Evolutionary conservation across 2,329 filamentous ascomycete species (phyloP).

Genomic region (Paecilomyces variotii): DNA sequence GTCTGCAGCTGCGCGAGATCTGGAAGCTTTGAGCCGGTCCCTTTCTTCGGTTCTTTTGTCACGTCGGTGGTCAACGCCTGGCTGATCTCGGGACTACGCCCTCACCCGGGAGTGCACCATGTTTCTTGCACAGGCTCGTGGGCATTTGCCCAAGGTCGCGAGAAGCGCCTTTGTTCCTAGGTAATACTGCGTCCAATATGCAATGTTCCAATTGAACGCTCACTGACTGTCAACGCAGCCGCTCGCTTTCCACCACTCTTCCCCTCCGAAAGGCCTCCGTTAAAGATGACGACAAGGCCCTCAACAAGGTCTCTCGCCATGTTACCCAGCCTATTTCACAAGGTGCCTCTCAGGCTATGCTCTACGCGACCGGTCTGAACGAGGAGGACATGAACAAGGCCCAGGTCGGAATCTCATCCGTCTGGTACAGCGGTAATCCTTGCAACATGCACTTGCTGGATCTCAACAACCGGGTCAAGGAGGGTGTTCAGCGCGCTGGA

Average conservation of each 20-base stretch:
- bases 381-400: conserved; percentile 91
- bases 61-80: conserved; percentile 1
- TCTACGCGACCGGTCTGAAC: conserved; percentile 85
- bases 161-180: conserved; percentile 11
- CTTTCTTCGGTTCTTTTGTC: not conserved
- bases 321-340: conserved; percentile 98
- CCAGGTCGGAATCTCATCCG: conserved; percentile 94
- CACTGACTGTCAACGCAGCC: conserved; percentile 14
- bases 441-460: conserved; percentile 99
- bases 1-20: not conserved
- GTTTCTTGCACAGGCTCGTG: conserved; percentile 22
- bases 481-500: conserved; percentile 65
- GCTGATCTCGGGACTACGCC: not conserved
- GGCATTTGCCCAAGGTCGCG: conserved; percentile 20
- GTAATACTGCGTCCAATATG: conserved; percentile 7
- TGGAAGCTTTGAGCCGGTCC: not conserved
- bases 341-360: conserved; percentile 96
- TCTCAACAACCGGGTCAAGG: conserved; percentile 69
- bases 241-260: conserved; percentile 36
- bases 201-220: conserved; percentile 1
- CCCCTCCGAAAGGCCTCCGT: conserved; percentile 32
- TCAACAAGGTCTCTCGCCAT: conserved; percentile 75
- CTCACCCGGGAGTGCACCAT: conserved; percentile 8
- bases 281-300: conserved; percentile 42
- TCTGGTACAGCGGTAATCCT: conserved; percentile 97